phyloP scores from a whole-genome alignment of 2,329 filamentous ascomycete species.

The Orbilia javanica region DNA sequence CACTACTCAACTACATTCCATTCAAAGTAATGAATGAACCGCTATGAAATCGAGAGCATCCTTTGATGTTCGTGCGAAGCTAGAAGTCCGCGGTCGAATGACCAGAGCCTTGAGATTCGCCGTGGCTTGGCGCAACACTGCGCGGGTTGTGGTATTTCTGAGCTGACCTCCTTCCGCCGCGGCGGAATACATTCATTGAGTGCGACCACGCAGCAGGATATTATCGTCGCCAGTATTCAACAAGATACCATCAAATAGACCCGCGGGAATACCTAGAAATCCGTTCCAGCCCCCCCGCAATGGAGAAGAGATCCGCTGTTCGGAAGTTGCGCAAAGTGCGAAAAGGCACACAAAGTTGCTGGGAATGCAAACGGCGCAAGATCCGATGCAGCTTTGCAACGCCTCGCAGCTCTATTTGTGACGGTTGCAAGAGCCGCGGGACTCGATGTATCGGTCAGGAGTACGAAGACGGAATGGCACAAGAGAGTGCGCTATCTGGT shows the following conservation, averaged over 20 bases:
- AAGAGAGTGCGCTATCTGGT: neutral
- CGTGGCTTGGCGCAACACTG: neutral
- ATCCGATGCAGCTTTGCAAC: constrained; percentile 66
- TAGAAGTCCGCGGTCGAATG: neutral
- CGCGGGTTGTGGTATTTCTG: neutral
- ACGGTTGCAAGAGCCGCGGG: constrained; percentile 68
- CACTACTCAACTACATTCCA: too few relatives aligned
- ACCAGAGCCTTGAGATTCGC: neutral
- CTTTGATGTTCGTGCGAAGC: neutral
- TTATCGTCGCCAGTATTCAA: neutral
- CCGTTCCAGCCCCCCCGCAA: neutral
- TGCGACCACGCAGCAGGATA: too few relatives aligned
- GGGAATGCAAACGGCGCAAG: constrained; percentile 64
- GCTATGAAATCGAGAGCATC: neutral
- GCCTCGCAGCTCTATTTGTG: constrained; percentile 66
- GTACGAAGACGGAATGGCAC: constrained; percentile 64
- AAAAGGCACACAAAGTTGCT: constrained; percentile 64
- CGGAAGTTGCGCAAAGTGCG: constrained; percentile 63
- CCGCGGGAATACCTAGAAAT: neutral
- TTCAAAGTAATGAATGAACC: too few relatives aligned
- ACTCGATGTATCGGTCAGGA: constrained; percentile 69
- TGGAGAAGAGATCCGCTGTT: constrained; percentile 38
- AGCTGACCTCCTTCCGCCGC: neutral
- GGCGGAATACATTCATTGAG: neutral
- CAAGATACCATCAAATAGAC: neutral